A percentile compares a stretch with the other conserved stretches of the same genome.
Evolutionary conservation across 176 grass and related monocot genomes (phyloP).

Genomic region (Phyllostachys edulis): DNA sequence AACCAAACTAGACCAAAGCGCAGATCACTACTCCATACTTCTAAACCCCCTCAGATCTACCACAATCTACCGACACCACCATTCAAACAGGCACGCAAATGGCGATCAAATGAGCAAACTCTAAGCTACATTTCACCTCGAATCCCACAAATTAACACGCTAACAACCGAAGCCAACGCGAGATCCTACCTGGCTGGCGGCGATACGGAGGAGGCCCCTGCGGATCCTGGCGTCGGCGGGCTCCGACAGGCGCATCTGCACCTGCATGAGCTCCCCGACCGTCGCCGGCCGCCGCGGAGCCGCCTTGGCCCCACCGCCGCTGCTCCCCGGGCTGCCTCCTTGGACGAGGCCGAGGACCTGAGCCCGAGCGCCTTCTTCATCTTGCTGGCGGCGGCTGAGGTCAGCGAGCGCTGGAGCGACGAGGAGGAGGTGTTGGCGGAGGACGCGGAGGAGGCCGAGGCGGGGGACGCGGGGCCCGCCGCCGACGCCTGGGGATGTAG

Average conservation of each 20-base stretch:
- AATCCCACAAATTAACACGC: not conserved
- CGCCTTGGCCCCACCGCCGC: constrained; percentile 9
- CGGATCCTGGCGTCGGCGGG: constrained; percentile 86
- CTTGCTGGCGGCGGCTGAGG: constrained; percentile 93
- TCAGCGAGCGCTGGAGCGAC: constrained; percentile 25
- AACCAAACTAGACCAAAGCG: constrained; percentile 11
- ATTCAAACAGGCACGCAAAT: not conserved
- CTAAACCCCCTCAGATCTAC: constrained; percentile 39
- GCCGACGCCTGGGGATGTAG: constrained; percentile 66
- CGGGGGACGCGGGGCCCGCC: constrained; percentile 5
- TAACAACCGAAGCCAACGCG: not conserved
- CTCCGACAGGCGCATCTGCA: constrained; percentile 90
- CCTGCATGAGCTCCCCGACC: constrained; percentile 72
- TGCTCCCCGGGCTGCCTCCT: constrained; percentile 61
- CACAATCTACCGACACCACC: constrained; percentile 8
- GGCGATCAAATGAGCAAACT: constrained; percentile 7
- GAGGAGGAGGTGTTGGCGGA: constrained; percentile 39
- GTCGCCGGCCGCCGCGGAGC: constrained; percentile 53
- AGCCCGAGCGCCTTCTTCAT: constrained; percentile 96
- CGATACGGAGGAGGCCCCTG: constrained; percentile 82
- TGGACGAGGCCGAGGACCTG: constrained; percentile 68
- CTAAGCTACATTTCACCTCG: constrained; percentile 10
- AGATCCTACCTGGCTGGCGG: constrained; percentile 80
- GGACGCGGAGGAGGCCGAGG: constrained; percentile 29
- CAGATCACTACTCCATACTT: not conserved